Evolutionary conservation across 2,329 filamentous ascomycete species (phyloP), one percentile per base, ranked within the genome.

Genomic region (Graphiopsis chlorocephala): DNA sequence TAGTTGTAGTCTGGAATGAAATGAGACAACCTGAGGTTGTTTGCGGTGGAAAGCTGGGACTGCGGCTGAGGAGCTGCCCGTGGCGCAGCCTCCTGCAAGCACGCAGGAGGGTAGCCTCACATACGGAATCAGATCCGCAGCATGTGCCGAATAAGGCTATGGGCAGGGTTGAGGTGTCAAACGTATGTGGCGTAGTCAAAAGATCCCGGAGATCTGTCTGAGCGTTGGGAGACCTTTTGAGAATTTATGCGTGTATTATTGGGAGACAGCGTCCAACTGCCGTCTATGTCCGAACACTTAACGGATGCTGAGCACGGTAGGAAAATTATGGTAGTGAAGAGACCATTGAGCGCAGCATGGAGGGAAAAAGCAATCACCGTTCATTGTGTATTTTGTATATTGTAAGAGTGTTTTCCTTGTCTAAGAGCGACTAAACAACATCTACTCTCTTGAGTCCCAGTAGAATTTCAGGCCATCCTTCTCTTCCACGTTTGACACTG

Each of bases 401-500:
- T n/a, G n/a, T n/a, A n/a, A n/a, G n/a, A n/a, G n/a, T n/a, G n/a
- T n/a, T n/a, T n/a, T n/a, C n/a, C n/a, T n/a, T n/a, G n/a, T n/a
- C n/a, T n/a, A n/a, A n/a, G n/a, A n/a, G n/a, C n/a, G n/a, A n/a
- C 17, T 45, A n/a, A 7, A 25, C 26, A 14, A 23, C n/a, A 35
- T 59, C 61, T 63, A 63, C 28, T 63, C 61, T 57, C 61, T 56
- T 17, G 35, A 47, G 35, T 63, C 61, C 61, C 61, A 63, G 52
- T 63, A 63, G 35, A 63, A 63, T 15, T 47, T 38, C 29, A 63
- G 28, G 2, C 53, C 61, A 23, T 63, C 61, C 35, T 38, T 63
- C 42, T 56, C 53, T 38, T 48, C 29, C 14, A 63, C 42, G 28
- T 33, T 50, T 2, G 72, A 65, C 11, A 72, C 68, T 7, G 70